A percentile compares a stretch with the other conserved stretches of the same genome.
phyloP scores from a whole-genome alignment of 345 rosid genomes.

The Leavenworthia alabamica region DNA sequence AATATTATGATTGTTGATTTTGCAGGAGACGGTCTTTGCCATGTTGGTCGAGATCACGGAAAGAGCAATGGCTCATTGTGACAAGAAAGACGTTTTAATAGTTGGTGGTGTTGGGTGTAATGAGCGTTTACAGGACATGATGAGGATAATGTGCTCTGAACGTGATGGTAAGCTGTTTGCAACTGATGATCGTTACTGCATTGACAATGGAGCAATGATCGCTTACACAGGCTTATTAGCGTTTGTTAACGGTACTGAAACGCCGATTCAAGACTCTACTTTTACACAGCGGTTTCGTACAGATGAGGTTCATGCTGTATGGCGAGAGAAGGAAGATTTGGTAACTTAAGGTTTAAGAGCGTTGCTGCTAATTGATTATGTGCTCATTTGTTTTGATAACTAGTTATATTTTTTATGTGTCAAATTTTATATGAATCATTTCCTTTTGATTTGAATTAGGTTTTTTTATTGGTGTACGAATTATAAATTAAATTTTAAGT shows the following conservation, averaged over 20 bases:
- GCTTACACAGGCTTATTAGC: conserved; percentile 92
- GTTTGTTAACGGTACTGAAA: conserved; percentile 55
- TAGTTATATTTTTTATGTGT: not conserved
- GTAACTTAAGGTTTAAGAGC: not conserved
- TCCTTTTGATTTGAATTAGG: not conserved
- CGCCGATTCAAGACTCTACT: conserved; percentile 74
- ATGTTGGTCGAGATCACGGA: conserved; percentile 98
- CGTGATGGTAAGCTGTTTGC: conserved; percentile 88
- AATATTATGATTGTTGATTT: not conserved
- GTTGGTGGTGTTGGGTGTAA: conserved; percentile 92
- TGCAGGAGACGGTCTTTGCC: conserved; percentile 78
- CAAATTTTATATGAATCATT: not conserved
- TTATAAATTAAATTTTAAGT: not conserved
- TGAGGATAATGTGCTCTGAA: conserved; percentile 86
- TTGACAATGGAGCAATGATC: conserved; percentile 97
- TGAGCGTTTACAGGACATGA: conserved; percentile 90
- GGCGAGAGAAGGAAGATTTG: conserved; percentile 55
- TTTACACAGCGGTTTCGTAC: conserved; percentile 92
- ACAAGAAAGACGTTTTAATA: conserved; percentile 79
- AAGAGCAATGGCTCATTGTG: conserved; percentile 97
- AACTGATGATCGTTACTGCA: conserved; percentile 83
- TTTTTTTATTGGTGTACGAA: not conserved
- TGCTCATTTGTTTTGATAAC: not conserved
- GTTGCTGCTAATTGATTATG: not conserved
- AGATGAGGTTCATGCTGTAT: conserved; percentile 84